Base-by-base conservation (phyloP, 495 filamentous ascomycete species). In the Alectoria sarmentosa region DNA sequence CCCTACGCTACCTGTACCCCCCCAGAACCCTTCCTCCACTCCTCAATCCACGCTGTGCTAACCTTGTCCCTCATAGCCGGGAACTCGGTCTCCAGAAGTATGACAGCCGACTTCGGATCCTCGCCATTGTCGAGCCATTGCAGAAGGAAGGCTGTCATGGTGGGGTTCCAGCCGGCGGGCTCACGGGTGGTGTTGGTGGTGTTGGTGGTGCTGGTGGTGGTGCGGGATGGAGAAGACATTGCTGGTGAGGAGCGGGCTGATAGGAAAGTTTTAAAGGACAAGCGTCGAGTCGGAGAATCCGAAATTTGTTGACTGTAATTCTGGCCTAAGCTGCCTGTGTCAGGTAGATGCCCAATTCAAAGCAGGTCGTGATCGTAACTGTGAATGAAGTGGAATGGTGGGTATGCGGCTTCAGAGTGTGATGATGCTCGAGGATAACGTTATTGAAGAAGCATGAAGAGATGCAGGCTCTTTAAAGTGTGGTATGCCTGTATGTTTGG, bases 21-120 rank as follows among this genome's bases (percentile, higher is more conserved):
- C 54, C 32, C 34, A 36, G 17, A n/a, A 19, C 42, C 28, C 46
- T 6, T 30, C 60, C 60, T 54, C 19, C 58, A 28, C 65, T 59
- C 65, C 13, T 64, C 60, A 13, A 66, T 49, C 26, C 52, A 69
- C 44, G 14, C 56, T 23, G 11, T 26, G 23, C 30, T 23, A 0
- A 69, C 60, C 64, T 41, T 37, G 7, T 32, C 41, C 19, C 9
- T 48, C 64, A 66, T 37, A 39, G 37, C 21, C 39, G 67, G 67
- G 21, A 41, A 69, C 58, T 69, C 68, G 23, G 68, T 65, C 19
- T 69, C 67, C 5, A 69, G 23, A 26, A 69, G 38, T 1, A 69
- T 59, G 2, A 62, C 17, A 1, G 28, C 60, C 5, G 41, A 56
- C 48, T 52, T 34, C 0, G 49, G n/a, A 0, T 62, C 61, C 49